These are phyloP conservation scores for Penicillium tannophilum DNA, from an alignment of 495 filamentous ascomycete genomes.

Conservation along the genomic window DNA sequence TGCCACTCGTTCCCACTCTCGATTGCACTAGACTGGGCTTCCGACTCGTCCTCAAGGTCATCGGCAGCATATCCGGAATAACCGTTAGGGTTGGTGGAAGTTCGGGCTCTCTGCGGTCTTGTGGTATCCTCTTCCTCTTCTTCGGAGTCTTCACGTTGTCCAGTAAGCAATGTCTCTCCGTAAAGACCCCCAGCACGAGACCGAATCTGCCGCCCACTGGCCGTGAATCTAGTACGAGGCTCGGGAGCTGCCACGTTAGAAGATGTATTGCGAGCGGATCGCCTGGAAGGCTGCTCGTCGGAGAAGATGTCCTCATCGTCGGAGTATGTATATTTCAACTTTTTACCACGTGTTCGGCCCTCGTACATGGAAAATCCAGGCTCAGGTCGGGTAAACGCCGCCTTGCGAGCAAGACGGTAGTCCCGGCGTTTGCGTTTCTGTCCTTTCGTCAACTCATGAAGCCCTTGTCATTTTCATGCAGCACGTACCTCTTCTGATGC, in stretches of 20 bases:
- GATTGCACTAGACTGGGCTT: conserved; percentile 55
- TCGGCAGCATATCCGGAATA: conserved; percentile 58
- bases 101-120: conserved; percentile 35
- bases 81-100: conserved; percentile 39
- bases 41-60: conserved; percentile 67
- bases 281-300: conserved; percentile 65
- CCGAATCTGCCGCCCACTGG: conserved; percentile 85
- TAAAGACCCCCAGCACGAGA: conserved; percentile 75
- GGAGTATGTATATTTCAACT: conserved; percentile 93
- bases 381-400: conserved; percentile 84
- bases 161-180: conserved; percentile 67
- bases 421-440: conserved; percentile 92
- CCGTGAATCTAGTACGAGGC: conserved; percentile 79
- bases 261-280: conserved; percentile 72
- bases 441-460: conserved; percentile 33
- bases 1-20: conserved; percentile 66
- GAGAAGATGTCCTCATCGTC: conserved; percentile 83
- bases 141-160: conserved; percentile 42
- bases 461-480: not conserved
- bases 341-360: conserved; percentile 92
- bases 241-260: conserved; percentile 71
- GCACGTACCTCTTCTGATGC: conserved; percentile 80
- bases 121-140: conserved; percentile 35
- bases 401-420: conserved; percentile 83
- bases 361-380: conserved; percentile 92